Conservation (phyloP, 106 monocot species). For the Dendrobium officinale region DNA sequence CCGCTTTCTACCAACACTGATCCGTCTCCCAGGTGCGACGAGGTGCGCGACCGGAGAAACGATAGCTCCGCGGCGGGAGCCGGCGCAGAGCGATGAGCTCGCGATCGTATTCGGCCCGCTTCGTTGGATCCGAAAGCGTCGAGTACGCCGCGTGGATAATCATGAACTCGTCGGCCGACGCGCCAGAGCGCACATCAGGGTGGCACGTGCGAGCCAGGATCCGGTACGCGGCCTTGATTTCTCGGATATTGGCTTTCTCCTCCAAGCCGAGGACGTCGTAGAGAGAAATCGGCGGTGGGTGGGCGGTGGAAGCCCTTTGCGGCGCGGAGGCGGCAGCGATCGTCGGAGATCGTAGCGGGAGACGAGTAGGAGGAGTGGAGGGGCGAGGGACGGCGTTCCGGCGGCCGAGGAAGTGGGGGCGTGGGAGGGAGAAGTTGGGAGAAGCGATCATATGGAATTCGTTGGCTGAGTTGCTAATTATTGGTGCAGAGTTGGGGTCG, state of each 20-base stretch:
- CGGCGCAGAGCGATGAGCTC: not conserved
- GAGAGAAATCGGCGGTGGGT: not conserved
- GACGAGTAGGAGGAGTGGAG: not conserved
- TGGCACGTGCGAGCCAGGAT: slow-evolving; percentile 37
- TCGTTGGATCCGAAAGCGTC: slow-evolving; percentile 60
- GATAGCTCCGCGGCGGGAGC: not conserved
- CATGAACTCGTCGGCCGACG: slow-evolving; percentile 49
- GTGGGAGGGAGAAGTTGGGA: not conserved
- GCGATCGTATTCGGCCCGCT: slow-evolving; percentile 62
- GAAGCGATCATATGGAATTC: slow-evolving; percentile 3
- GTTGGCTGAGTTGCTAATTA: no score
- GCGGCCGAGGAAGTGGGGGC: slow-evolving; percentile 1
- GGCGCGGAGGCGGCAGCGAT: not conserved
- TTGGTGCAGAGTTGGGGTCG: no score
- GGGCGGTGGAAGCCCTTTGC: not conserved
- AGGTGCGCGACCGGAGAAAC: not conserved
- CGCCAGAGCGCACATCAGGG: slow-evolving; percentile 31
- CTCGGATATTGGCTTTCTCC: not conserved
- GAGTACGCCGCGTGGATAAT: slow-evolving; percentile 58
- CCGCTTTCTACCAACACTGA: slow-evolving; percentile 63
- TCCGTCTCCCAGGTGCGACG: slow-evolving; percentile 83
- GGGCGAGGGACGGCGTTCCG: not conserved
- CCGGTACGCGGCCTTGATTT: slow-evolving; percentile 28
- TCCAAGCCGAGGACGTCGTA: slow-evolving; percentile 4
- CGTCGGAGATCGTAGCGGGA: not conserved